These are phyloP conservation scores for Vitis cinerea DNA, from an alignment of 164 flowering plant species.

Conservation along the genomic window DNA sequence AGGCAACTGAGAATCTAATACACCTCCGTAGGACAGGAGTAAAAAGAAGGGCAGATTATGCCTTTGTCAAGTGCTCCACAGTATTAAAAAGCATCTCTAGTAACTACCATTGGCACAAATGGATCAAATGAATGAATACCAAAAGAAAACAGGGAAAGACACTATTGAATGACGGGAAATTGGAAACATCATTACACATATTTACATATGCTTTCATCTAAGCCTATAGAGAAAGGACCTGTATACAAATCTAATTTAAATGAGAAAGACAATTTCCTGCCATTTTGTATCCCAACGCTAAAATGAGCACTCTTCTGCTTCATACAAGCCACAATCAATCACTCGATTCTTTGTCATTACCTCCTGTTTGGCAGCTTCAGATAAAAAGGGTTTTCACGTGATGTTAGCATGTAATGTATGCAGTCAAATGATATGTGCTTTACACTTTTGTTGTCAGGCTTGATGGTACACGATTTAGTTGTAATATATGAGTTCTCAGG, in stretches of 20 bases:
- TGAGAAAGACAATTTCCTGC: constrained; percentile 10
- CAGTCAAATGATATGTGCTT: constrained; percentile 14
- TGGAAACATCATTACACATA: constrained; percentile 14
- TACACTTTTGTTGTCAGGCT: constrained; percentile 29
- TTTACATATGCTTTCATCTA: constrained; percentile 17
- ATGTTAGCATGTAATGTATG: constrained; percentile 26
- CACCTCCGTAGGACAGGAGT: too few relatives aligned
- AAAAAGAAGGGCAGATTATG: too few relatives aligned
- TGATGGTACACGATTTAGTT: constrained; percentile 35
- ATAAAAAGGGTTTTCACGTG: constrained; percentile 5
- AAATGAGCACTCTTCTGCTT: constrained; percentile 11
- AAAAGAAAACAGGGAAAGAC: neutral
- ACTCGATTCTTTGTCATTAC: neutral
- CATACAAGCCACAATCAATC: constrained; percentile 11
- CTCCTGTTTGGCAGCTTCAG: neutral
- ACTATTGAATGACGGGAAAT: constrained; percentile 3
- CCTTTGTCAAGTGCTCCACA: too few relatives aligned
- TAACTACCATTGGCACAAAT: too few relatives aligned
- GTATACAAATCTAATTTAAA: constrained; percentile 15
- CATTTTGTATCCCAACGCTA: constrained; percentile 11
- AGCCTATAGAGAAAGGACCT: neutral
- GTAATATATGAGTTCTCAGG: constrained; percentile 61
- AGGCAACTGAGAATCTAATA: too few relatives aligned
- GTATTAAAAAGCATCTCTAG: too few relatives aligned
- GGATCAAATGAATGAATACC: too few relatives aligned